Evolutionary conservation across 139 green algal genomes (phyloP).

Genomic region (Trebouxia sp.): DNA sequence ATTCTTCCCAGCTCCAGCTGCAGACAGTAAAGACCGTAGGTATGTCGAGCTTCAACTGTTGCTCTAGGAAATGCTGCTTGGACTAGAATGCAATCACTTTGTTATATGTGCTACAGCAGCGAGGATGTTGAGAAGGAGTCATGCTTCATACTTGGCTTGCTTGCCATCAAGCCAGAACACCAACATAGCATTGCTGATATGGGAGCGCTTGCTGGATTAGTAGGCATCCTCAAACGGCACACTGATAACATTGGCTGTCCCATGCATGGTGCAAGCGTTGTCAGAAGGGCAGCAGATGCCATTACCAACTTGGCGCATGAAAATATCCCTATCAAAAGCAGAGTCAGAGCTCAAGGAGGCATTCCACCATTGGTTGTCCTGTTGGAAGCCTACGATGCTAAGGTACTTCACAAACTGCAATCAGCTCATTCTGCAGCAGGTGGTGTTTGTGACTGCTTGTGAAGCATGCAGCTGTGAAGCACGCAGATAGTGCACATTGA

Average conservation of each 20-base stretch:
- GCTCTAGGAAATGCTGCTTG: background rate
- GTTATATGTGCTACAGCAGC: conserved; percentile 9
- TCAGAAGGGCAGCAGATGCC: conserved; percentile 88
- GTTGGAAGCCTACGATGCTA: conserved; percentile 82
- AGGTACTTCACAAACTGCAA: too few species aligned
- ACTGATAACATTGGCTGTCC: conserved; percentile 35
- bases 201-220: conserved; percentile 30
- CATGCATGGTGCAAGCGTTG: conserved; percentile 45
- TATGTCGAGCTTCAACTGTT: background rate
- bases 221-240: conserved; percentile 35
- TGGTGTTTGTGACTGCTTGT: too few species aligned
- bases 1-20: conserved; percentile 26
- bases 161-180: conserved; percentile 90
- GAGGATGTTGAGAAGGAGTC: conserved; percentile 88
- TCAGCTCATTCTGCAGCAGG: too few species aligned
- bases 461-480: too few species aligned
- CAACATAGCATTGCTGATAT: conserved; percentile 78
- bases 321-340: conserved; percentile 92
- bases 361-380: conserved; percentile 91
- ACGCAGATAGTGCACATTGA: too few species aligned
- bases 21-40: conserved; percentile 16
- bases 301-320: conserved; percentile 98
- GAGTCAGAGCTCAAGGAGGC: conserved; percentile 82
- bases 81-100: background rate
- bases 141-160: conserved; percentile 89